Evolutionary conservation across 2,329 filamentous ascomycete species (phyloP), one percentile per base, ranked within the genome.

Genomic region (Aspergillus tubingensis): DNA sequence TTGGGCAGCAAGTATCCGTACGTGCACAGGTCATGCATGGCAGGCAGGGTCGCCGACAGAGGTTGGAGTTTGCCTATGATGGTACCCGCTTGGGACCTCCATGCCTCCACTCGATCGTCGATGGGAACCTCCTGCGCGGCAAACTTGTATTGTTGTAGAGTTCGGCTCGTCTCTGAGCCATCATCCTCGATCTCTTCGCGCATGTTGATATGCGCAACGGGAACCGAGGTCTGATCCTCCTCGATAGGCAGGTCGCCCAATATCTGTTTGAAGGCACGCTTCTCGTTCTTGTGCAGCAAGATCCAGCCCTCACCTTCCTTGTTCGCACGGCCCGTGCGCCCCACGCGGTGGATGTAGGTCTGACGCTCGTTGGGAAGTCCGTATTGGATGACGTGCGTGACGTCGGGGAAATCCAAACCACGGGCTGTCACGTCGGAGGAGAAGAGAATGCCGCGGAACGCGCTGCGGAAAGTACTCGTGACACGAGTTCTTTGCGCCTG

Each of bases 321-420:
- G 51, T 84, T 83, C n/a, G 86, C 86, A 58, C 88, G 86, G 5
- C 83, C 91, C 8, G 91, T 94, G 63, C 91, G 89, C 55, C 90
- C 90, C 44, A 92, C 80, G 60, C 90, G 86, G 75, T 92, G 90
- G 61, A 93, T 89, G 71, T 92, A 92, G 39, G 87, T 85, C 71
- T 91, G 89, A 27, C 86, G 83, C 62, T 85, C 83, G 4, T 81
- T 78, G 1, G 90, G 88, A 4, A 84, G 69, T 63, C 90, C 88
- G 15, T 91, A 71, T 69, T 93, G 90, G 60, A 93, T 87, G 62
- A 92, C 90, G 69, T 92, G 89, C n/a, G 88, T 90, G 21, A 93
- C 90, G 56, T 86, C 82, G 27, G 90, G 90, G 77, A 92, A 92
- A 73, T 94, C 91, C 88, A 94, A 92, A 66, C 91, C 91, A 74